Evolutionary conservation across 2,329 filamentous ascomycete species (phyloP), one percentile per base, ranked within the genome.

Genomic region (Myriangium duriaei): DNA sequence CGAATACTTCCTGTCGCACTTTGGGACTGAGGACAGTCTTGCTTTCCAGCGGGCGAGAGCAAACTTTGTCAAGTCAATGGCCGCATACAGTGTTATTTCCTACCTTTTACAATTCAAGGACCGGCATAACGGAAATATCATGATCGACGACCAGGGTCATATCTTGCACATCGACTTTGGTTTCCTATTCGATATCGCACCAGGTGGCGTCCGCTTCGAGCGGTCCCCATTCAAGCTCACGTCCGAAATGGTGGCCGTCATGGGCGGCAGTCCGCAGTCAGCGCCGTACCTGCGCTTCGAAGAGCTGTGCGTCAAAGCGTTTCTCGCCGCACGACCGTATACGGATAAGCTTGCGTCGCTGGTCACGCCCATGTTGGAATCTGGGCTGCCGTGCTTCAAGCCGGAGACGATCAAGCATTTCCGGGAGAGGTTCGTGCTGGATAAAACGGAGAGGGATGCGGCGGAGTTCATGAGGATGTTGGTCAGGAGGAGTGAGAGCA

Each of bases 31-130:
- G 60, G 86, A 96, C 58, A 92, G 84, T 1, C 79, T 94, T 34
- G 78, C 79, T 28, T 98, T 95, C 69, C 92, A 98, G 61, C 81
- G 88, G 58, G 91, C 91, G 9, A 80, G 91, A 45, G 87, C 75
- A 63, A 96, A 96, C 61, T 98, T 99, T 56, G 87, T 98, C 61
- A 98, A 98, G 67, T 91, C 81, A 55, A 96, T 98, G 91, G 91
- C 92, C 0, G 92, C 91, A 10, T 98, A 98, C 66, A 92, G 83
- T 12, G 80, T 98, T 52, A 96, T 98, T 47, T 92, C 85, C 0
- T 98, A 93, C 64, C 69, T 98, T 11, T 67, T 98, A 26, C 92
- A 98, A 54, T 96, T 99, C 77, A 99, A 99, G 61, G 91, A 99
- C 57, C 79, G 91, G 3, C 91, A 98, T 65, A 98, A 98, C 59